Evolutionary conservation across 2,329 filamentous ascomycete species (phyloP).

Genomic region (Clarireedia hainanense): DNA sequence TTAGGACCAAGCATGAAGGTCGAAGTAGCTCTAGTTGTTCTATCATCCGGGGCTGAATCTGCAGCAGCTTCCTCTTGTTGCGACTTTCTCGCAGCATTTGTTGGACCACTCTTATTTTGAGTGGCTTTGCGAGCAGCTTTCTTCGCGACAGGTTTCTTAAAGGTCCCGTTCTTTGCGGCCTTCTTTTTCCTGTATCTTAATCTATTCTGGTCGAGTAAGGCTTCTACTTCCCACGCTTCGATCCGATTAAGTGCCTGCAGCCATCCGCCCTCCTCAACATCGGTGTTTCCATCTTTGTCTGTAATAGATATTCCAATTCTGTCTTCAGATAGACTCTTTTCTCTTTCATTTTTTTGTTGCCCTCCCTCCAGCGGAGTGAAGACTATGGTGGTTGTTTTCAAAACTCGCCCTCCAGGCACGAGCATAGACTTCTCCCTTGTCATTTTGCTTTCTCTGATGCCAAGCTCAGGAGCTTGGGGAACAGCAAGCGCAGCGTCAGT

Average conservation of each 20-base stretch:
- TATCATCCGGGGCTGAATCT: too few relatives aligned
- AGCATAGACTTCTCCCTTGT: slow-evolving; percentile 5
- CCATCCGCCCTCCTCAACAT: slow-evolving; percentile 5
- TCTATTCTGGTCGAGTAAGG: background rate
- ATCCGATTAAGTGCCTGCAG: slow-evolving; percentile 1
- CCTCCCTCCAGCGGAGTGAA: background rate
- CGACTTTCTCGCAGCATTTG: background rate
- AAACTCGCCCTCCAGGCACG: slow-evolving; percentile 1
- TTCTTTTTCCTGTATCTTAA: background rate
- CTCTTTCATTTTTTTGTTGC: background rate
- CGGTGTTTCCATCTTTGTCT: slow-evolving; percentile 7
- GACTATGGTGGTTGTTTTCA: background rate
- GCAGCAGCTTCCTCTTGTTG: background rate
- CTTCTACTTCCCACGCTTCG: slow-evolving; percentile 7
- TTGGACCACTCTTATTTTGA: too few relatives aligned
- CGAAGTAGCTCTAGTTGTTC: too few relatives aligned
- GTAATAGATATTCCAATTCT: slow-evolving; percentile 4
- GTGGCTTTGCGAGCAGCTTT: background rate
- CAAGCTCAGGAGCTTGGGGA: background rate
- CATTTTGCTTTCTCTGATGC: slow-evolving; percentile 7
- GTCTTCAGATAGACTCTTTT: background rate
- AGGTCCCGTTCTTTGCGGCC: background rate
- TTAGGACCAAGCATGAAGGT: too few relatives aligned
- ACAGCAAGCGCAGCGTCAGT: background rate
- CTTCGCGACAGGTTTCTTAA: background rate